Base-by-base conservation (phyloP, 805 yeast species). In the Ogataea glucozyma region DNA sequence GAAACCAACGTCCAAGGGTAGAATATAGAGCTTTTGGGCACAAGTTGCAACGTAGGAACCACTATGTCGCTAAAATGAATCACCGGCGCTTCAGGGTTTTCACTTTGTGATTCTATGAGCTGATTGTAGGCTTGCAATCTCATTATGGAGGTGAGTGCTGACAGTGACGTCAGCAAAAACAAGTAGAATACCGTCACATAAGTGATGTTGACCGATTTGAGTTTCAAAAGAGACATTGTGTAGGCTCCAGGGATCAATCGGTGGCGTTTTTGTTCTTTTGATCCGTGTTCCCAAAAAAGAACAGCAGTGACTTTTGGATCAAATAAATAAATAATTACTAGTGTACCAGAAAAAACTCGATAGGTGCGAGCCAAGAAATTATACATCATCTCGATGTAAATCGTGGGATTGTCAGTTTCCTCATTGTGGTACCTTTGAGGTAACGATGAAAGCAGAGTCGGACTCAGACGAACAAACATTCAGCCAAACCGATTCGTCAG, bases 1-100 rank as follows among this genome's bases (percentile, higher is more conserved):
- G 83, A 72, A 21, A 76, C 57, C 2, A 83, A 52, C 1, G 84
- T 84, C 83, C 86, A 79, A 4, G 89, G 89, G 48, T 78, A 69
- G 41, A 64, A 67, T 3, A 81, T 52, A 0, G 81, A 70, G 40
- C 71, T 67, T 19, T 71, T 62, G 10, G 91, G 90, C 5, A 85
- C 75, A 61, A 85, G 67, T 62, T 85, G 88, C 31, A 85, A 53
- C 6, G 58, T 27, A 7, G 66, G 88, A 6, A 80, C 73, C 14
- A 69, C 58, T 23, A 82, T 66, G 22, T 69, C 67, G 32, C 66
- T 67, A 44, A 71, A 67, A n/a, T 54, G 46, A 17, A 65, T 42
- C 12, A 17, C 33, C 6, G 37, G 22, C n/a, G 38, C 9, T 11
- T 23, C 16, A 3, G 18, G 20, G n/a, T 23, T 11, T 19, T 57